A percentile compares a stretch with the other conserved stretches of the same genome.
These are phyloP conservation scores for Solanum pimpinellifolium DNA, from an alignment of 257 asterid species.

Conservation along the genomic window DNA sequence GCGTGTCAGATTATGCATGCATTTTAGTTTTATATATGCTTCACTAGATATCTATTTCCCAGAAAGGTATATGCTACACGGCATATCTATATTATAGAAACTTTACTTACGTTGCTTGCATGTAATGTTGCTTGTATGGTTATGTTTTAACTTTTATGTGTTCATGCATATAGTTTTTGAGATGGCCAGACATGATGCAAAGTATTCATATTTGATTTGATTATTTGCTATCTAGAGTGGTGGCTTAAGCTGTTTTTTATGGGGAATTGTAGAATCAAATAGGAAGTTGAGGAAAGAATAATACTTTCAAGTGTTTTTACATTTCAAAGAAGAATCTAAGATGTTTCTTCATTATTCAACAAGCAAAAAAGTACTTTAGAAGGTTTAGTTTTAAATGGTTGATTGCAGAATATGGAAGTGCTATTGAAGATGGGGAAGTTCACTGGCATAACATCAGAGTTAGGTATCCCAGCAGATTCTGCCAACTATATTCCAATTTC, in stretches of 20 bases:
- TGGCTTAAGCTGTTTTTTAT: neutral
- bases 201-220: neutral
- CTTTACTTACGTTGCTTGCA: neutral
- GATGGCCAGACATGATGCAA: neutral
- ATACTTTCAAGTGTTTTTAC: neutral
- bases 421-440: constrained; percentile 85
- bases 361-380: neutral
- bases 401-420: constrained; percentile 79
- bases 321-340: neutral
- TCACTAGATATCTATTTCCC: neutral
- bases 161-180: neutral
- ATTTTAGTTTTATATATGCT: neutral
- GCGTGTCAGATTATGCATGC: neutral
- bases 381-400: neutral
- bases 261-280: neutral
- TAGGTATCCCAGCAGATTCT: constrained; percentile 58
- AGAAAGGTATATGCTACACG: neutral
- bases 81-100: neutral
- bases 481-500: constrained; percentile 37
- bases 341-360: neutral
- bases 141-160: neutral
- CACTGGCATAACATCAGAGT: constrained; percentile 66
- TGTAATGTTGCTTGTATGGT: neutral
- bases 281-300: neutral
- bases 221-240: neutral